phyloP scores from a whole-genome alignment of 768 basidiomycete species.

The Hebeloma cylindrosporum region DNA sequence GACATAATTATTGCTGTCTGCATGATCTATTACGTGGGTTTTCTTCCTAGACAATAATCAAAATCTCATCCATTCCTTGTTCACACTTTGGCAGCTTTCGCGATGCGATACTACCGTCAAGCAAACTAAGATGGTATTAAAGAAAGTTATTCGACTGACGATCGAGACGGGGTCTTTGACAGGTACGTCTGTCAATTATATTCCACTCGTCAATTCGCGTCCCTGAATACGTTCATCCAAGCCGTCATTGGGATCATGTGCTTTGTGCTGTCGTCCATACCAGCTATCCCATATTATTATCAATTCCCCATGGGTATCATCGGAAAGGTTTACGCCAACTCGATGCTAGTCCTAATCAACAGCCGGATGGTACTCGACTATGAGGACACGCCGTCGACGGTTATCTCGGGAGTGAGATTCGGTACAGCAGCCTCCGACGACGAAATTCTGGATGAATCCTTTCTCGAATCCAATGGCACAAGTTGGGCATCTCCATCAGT shows the following conservation, averaged over 20 bases:
- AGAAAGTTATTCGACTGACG: conserved; percentile 8
- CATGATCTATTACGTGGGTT: conserved; percentile 16
- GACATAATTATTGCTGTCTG: conserved; percentile 15
- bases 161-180: conserved; percentile 14
- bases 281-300: conserved; percentile 12
- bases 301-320: conserved; percentile 10
- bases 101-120: conserved; percentile 6
- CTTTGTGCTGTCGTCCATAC: conserved; percentile 8
- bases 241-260: conserved; percentile 13
- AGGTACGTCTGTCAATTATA: conserved; percentile 1
- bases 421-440: no score
- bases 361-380: conserved; percentile 8
- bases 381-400: no score
- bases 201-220: not conserved
- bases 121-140: conserved; percentile 9
- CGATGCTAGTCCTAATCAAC: conserved; percentile 16
- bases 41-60: not conserved
- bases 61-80: not conserved
- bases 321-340: conserved; percentile 16
- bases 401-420: no score
- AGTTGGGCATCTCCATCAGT: no score
- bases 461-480: no score
- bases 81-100: no score
- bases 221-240: not conserved
- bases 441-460: no score